Base-by-base conservation (phyloP, 108 stramenopile genomes). In the Cyclotella baltica region DNA sequence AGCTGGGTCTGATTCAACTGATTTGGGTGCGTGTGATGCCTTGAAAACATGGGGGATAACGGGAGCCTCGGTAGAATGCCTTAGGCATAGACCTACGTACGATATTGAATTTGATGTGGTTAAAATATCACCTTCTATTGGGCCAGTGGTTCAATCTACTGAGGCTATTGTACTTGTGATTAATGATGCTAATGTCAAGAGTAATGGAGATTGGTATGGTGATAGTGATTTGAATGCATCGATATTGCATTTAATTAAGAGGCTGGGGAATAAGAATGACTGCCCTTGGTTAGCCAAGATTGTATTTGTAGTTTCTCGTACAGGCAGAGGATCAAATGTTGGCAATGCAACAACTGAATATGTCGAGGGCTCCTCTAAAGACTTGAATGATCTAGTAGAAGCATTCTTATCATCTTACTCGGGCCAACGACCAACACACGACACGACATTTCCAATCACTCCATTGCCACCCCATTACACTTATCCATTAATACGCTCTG, bases 121-220 rank as follows among this genome's bases (percentile, higher is more conserved):
- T 0, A 80, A 76, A 25, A 81, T 95, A 0, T 31, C 63, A 8
- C 85, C 85, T 31, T 70, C 77, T 4, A 67, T 77, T 51, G 82
- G 82, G n/a, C 82, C 81, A 4, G 80, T 89, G 28, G 71, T 78
- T 3, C 81, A 87, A 23, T 52, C 75, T n/a, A 34, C 74, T 2
- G 95, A 96, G 77, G 88, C 95, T 1, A 48, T 96, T 20, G 92
- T 93, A 3, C 66, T 96, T 33, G 88, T 95, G 16, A 78, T 96
- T 36, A 77, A 79, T 27, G 70, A 72, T 36, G 86, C 56, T 80
- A 88, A 67, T 85, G 88, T 53, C 72, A 88, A 57, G 67, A 86
- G 3, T 63, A 89, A 19, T 87, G 90, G 30, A 33, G 85, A 87
- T 56, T 92, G 89, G 88, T 75, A 71, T 28, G 50, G 3, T 0